Conservation (phyloP, 148 eudicot species). For the Camellia lanceoleosa region DNA sequence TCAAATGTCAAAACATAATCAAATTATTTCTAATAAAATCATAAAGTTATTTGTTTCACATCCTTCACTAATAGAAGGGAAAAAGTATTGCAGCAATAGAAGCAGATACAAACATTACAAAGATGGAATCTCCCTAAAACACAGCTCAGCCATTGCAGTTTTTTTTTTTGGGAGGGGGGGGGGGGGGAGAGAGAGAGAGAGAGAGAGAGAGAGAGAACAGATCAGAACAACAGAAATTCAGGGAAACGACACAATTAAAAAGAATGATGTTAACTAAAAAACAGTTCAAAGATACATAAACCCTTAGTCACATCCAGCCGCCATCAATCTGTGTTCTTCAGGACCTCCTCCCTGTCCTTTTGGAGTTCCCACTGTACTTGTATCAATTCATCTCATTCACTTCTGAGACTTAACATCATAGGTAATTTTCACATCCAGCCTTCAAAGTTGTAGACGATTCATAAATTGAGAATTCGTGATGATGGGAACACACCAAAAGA, state of each 20-base stretch:
- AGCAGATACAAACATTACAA: not conserved
- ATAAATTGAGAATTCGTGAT: too few species aligned
- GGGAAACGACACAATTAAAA: not conserved
- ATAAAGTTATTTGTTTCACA: not conserved
- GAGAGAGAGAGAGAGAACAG: not conserved
- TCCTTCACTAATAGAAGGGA: not conserved
- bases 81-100: not conserved
- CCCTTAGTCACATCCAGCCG: not conserved
- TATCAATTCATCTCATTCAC: not conserved
- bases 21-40: not conserved
- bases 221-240: not conserved
- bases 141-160: too few species aligned
- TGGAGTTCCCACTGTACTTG: not conserved
- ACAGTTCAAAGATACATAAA: not conserved
- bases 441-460: not conserved
- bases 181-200: too few species aligned
- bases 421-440: not conserved
- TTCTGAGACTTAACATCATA: not conserved
- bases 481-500: too few species aligned
- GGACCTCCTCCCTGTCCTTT: not conserved
- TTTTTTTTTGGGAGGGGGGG: not conserved
- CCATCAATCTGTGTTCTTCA: not conserved
- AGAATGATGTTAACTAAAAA: not conserved
- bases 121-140: not conserved
- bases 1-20: conserved; percentile 2